Percentiles rank a stretch among this genome's conserved stretches.
Conservation (phyloP, 2,329 filamentous ascomycete species). For the Pyrenophora seminiperda region DNA sequence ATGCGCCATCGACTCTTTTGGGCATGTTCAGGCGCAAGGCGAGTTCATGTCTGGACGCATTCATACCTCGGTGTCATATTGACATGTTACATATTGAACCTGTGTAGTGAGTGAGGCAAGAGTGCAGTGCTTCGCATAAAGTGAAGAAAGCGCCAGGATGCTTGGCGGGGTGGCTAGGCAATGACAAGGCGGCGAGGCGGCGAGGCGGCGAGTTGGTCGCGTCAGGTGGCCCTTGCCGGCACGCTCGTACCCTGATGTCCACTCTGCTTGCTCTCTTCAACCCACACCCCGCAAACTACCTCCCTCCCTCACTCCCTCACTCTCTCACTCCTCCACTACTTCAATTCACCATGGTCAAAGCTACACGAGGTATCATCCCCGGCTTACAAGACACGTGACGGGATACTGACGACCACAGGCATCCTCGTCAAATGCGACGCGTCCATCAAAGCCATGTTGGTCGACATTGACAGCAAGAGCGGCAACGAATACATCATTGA, state of each 20-base stretch:
- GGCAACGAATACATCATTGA: slow-evolving; percentile 78
- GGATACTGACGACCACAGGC: slow-evolving; percentile 51
- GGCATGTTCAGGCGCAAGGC: too few relatives aligned
- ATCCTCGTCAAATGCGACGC: slow-evolving; percentile 81
- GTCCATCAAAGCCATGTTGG: slow-evolving; percentile 85
- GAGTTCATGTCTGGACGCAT: too few relatives aligned
- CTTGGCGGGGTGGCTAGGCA: neutral
- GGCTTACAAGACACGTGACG: neutral
- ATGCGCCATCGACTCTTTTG: neutral
- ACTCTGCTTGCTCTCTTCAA: slow-evolving; percentile 7
- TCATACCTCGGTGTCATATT: too few relatives aligned
- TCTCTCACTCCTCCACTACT: too few relatives aligned
- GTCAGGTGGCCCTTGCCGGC: slow-evolving; percentile 4
- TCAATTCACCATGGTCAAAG: slow-evolving; percentile 58
- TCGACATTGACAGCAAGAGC: slow-evolving; percentile 70
- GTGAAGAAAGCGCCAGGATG: slow-evolving; percentile 5
- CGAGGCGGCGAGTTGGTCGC: slow-evolving; percentile 27
- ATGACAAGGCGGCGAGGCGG: neutral
- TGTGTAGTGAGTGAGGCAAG: too few relatives aligned
- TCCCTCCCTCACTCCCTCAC: too few relatives aligned
- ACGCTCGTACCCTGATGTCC: slow-evolving; percentile 36
- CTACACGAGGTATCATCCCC: slow-evolving; percentile 58
- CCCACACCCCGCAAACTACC: slow-evolving; percentile 8
- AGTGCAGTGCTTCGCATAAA: too few relatives aligned
- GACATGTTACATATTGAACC: too few relatives aligned